Conservation (phyloP, 1,284 basidiomycete species). For the Phellinidium pouzarii region DNA sequence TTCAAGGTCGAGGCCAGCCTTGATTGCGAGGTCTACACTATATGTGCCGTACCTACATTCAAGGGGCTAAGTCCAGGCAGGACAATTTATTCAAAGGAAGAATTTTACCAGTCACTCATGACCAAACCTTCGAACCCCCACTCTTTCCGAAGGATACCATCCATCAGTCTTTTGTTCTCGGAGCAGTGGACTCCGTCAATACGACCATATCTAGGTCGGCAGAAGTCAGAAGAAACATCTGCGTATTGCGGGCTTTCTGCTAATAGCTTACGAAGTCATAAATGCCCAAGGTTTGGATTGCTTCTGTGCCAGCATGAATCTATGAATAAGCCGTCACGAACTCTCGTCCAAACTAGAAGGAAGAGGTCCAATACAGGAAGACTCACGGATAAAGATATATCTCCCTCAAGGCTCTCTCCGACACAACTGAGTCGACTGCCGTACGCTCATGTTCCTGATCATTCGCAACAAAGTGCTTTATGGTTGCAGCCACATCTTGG, state of each 20-base stretch:
- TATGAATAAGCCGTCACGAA: slow-evolving; percentile 22
- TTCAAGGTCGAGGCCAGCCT: slow-evolving; percentile 64
- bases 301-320: slow-evolving; percentile 62
- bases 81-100: not conserved
- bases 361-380: slow-evolving; percentile 1
- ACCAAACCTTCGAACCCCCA: slow-evolving; percentile 62
- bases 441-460: slow-evolving; percentile 64
- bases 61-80: not conserved
- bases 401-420: slow-evolving; percentile 58
- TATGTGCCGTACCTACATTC: slow-evolving; percentile 53
- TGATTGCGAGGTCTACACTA: slow-evolving; percentile 49
- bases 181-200: slow-evolving; percentile 58
- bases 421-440: slow-evolving; percentile 55
- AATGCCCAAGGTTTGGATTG: slow-evolving; percentile 53
- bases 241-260: not conserved
- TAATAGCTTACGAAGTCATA: slow-evolving; percentile 47
- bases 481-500: slow-evolving; percentile 53
- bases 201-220: slow-evolving; percentile 49
- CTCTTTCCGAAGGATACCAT: slow-evolving; percentile 55
- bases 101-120: slow-evolving; percentile 56
- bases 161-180: slow-evolving; percentile 48
- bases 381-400: slow-evolving; percentile 64
- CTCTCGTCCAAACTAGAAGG: not conserved
- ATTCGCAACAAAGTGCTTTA: slow-evolving; percentile 50
- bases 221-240: not conserved